phyloP scores from a whole-genome alignment of 257 asterid species.

The Sherardia arvensis region DNA sequence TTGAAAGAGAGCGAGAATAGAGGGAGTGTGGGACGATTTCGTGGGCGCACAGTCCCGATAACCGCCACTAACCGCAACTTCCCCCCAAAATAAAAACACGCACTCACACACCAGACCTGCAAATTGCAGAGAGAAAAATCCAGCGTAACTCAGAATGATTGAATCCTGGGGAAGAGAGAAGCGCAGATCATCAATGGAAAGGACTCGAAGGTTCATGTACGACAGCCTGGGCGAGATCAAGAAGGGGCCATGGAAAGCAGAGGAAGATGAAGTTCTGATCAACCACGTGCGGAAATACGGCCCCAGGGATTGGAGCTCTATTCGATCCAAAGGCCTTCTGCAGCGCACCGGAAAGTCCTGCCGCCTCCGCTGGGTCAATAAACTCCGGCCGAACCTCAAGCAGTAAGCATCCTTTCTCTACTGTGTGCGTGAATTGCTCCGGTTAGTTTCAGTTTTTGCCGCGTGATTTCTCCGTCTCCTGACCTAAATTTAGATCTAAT shows the following conservation, averaged over 20 bases:
- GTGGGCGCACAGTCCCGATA: conserved; percentile 49
- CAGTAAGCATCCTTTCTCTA: conserved; percentile 4
- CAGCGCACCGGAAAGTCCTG: conserved; percentile 92
- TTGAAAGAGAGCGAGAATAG: conserved; percentile 15
- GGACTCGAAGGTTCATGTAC: conserved; percentile 20
- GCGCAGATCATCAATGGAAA: conserved; percentile 20
- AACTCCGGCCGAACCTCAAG: conserved; percentile 77
- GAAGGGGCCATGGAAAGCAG: conserved; percentile 95
- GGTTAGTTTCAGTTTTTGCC: not conserved
- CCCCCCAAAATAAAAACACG: conserved; percentile 6
- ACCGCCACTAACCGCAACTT: conserved; percentile 68
- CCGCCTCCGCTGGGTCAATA: conserved; percentile 96
- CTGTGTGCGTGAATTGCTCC: not conserved
- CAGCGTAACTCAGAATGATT: not conserved
- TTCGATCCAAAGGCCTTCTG: conserved; percentile 97
- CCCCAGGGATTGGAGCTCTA: conserved; percentile 92
- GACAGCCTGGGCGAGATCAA: conserved; percentile 47
- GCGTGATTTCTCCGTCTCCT: not conserved
- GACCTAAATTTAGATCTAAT: not conserved
- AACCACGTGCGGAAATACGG: conserved; percentile 67
- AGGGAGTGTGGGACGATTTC: conserved; percentile 28
- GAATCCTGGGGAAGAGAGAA: not conserved
- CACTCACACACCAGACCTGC: not conserved
- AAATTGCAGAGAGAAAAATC: conserved; percentile 9
- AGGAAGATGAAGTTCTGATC: conserved; percentile 68